Evolutionary conservation across 2,329 filamentous ascomycete genomes (phyloP), one percentile per base, ranked within the genome.

Genomic region (Phialophora chinensis): DNA sequence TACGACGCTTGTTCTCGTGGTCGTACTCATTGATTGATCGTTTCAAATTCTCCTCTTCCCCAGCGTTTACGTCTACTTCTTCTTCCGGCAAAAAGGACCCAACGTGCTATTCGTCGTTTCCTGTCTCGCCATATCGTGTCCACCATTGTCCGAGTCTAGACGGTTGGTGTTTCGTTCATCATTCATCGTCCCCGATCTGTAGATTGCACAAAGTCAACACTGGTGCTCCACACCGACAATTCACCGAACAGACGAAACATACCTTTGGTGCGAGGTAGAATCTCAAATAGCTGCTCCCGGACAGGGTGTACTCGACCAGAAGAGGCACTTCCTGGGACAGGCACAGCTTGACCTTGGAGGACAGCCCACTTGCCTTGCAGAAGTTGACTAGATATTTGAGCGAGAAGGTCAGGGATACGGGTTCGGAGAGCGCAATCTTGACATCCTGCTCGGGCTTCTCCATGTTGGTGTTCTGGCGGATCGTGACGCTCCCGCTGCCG

Each of bases 361-460:
- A 94, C 68, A 99, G 85, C 61, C 88, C 89, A 70, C 92, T 91
- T 38, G 96, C 96, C 85, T 99, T 99, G 91, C 95, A 98, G 85
- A 99, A 99, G 87, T 98, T 98, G 86, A 96, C 92, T 2, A 99
- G 90, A 83, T 99, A 99, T 84, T 99, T 99, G 75, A 99, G 90
- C 38, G 95, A 98, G 84, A 99, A 99, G 58, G 94, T 98, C 70
- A 99, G 87, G 42, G 91, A 86, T 68, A 99, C 95, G 60, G 95
- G 92, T 83, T 99, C 96, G 47, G 88, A 90, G 69, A 99, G 88
- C 77, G 93, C 88, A 79, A 99, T 97, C 72, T 92, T 87, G 74
- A 98, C 91, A 76, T 93, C 91, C 77, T 90, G 84, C 10, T 91
- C 87, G 56, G 92, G 90, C 84, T 98, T 96, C 49, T 98, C 94